Evolutionary conservation across 768 basidiomycete genomes (phyloP), one percentile per base, ranked within the genome.

Genomic region (Phylloporus sp.): DNA sequence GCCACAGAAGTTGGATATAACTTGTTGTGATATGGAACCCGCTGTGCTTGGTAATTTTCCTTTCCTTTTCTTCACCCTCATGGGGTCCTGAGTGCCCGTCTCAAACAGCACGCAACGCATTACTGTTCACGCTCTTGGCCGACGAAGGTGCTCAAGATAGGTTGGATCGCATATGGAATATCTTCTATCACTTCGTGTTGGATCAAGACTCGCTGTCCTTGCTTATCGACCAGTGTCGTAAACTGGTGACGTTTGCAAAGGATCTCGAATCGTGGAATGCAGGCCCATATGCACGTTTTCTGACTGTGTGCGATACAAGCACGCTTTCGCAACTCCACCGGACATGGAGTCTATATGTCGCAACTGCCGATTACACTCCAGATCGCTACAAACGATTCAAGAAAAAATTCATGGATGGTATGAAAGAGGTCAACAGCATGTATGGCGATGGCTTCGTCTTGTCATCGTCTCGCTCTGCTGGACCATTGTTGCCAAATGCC

Each of bases 181-280:
- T 68, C 29, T 62, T 68, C 31, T 70, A 68, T 52, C 68, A 68
- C 47, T 43, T 68, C 24, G 8, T 55, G 28, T 44, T 68, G 45
- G 66, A 68, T 45, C 51, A 55, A 40, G 55, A 43, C 2, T 63
- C 68, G 1, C 45, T 60, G 1, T 46, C 59, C 18, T 32, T 70
- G 23, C 67, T 68, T 45, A 32, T 59, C n/a, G 53, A 49, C n/a
- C 66, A 68, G 23, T 70, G 68, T 32, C 54, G 47, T 11, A 70
- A 55, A 46, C 60, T 68, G 29, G 48, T 49, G 15, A 23, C 28
- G 8, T 39, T 64, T 39, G 54, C 59, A 3, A 39, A 49, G 35
- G 48, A 58, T 38, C 36, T 59, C 15, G 56, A 59, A 18, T 48
- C 59, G 4, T 70, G 66, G 68, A 56, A 55, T 18, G 48, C 53